Evolutionary conservation across 1,139 yeast genomes (phyloP), one percentile per base, ranked within the genome.

Genomic region (Suhomyces bolitotheri): DNA sequence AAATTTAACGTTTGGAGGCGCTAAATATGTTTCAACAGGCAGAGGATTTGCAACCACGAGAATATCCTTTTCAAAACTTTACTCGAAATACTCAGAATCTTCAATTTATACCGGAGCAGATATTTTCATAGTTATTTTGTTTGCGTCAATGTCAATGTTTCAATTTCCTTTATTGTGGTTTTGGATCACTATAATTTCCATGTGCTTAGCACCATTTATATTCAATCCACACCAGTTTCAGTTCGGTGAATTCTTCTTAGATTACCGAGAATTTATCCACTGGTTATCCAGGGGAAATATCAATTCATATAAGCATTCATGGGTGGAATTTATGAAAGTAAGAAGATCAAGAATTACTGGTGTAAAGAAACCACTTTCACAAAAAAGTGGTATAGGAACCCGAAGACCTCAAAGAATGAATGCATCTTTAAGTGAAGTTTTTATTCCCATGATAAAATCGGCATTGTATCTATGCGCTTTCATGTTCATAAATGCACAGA

Each of bases 161-260:
- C 85, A 81, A 43, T 76, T 80, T 0, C 76, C 95, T 0, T 61
- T 87, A 16, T 54, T 86, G 21, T 88, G 96, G 95, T 87, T 88
- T 58, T 85, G 90, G 82, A 68, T 85, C 7, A 83, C 94, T 0
- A 73, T 83, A 9, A 58, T 80, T 5, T 81, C 95, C 0, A 60
- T 88, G 54, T 77, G 89, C 41, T 60, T 85, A 29, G 83, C 95
- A 0, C 96, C 96, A 2, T 80, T 83, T 41, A 56, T 88, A 4
- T 88, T 84, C 64, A 88, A 88, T 50, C 96, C 96, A 0, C 95
- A 88, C 54, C 95, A 88, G 52, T 88, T 86, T 56, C 71, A 80
- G 1, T 71, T 78, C 58, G 60, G 62, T 4, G 88, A 82, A 39
- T 88, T 82, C 51, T 80, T 86, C 45, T 53, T 82, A 14, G 96